These are phyloP conservation scores for Penicillium sp. DNA, from an alignment of 2,329 filamentous ascomycete genomes.

Conservation along the genomic window DNA sequence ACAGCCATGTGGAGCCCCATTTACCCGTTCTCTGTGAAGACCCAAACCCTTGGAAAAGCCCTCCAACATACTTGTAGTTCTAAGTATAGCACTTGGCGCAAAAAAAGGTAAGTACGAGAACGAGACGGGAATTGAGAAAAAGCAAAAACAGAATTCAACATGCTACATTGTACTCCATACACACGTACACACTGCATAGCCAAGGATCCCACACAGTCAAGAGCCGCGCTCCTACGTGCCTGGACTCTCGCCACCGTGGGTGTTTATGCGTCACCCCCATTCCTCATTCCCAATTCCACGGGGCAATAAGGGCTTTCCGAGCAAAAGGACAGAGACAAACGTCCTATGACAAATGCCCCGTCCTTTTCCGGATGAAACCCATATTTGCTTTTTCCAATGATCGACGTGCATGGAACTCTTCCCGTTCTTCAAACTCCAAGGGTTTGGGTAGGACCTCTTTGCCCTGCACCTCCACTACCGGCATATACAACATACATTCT, in stretches of 20 bases:
- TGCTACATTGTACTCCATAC: not conserved
- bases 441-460: not conserved
- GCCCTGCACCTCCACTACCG: not conserved
- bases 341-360: not conserved
- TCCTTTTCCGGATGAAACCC: not conserved
- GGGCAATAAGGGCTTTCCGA: not conserved
- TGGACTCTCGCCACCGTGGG: not conserved
- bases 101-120: not conserved
- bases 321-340: not conserved
- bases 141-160: not conserved
- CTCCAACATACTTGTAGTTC: not conserved
- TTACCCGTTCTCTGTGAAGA: not conserved
- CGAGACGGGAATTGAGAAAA: not conserved
- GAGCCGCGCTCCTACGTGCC: not conserved
- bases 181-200: not conserved
- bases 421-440: not conserved
- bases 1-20: not conserved
- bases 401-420: constrained; percentile 3
- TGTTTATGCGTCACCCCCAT: not conserved
- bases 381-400: not conserved
- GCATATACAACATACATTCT: not conserved
- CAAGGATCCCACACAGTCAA: not conserved
- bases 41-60: not conserved
- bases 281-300: not conserved
- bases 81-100: not conserved